Conservation (phyloP, 2,329 filamentous ascomycete genomes). For the Neonectria magnoliae region DNA sequence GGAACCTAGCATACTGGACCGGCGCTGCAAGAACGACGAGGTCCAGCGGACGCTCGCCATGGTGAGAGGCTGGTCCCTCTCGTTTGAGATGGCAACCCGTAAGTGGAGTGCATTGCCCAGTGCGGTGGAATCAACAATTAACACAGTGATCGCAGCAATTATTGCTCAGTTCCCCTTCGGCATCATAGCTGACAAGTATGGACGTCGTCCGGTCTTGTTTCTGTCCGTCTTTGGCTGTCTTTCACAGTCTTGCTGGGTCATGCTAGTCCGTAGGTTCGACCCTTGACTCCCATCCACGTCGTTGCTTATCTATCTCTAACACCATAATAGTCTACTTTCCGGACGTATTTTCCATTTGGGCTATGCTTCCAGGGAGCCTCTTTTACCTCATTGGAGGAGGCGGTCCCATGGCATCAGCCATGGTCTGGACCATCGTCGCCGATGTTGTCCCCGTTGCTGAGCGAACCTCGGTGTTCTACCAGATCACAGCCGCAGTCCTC, state of each 20-base stretch:
- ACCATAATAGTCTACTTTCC: constrained; percentile 49
- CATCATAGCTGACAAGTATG: constrained; percentile 58
- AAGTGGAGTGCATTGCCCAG: constrained; percentile 24
- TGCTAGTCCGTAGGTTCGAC: constrained; percentile 46
- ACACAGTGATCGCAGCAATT: constrained; percentile 44
- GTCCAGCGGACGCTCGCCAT: constrained; percentile 64
- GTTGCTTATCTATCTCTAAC: constrained; percentile 20
- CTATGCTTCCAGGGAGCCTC: constrained; percentile 46
- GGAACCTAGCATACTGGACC: constrained; percentile 46
- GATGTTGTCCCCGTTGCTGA: constrained; percentile 53
- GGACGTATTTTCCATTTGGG: constrained; percentile 53
- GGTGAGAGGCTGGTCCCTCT: constrained; percentile 58
- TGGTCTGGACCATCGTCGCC: constrained; percentile 58
- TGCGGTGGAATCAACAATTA: not conserved
- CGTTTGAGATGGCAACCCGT: constrained; percentile 59
- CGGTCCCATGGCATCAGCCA: constrained; percentile 50
- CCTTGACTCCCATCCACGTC: not conserved
- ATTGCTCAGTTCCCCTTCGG: constrained; percentile 58
- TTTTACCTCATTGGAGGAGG: constrained; percentile 56
- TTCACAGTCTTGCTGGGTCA: constrained; percentile 43
- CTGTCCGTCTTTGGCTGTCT: constrained; percentile 47
- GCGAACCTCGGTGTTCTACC: constrained; percentile 54
- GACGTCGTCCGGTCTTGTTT: constrained; percentile 54
- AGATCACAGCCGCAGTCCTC: constrained; percentile 50
- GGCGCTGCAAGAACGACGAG: constrained; percentile 58